phyloP scores from a whole-genome alignment of 805 yeast genomes.

The Saturnispora hagleri region DNA sequence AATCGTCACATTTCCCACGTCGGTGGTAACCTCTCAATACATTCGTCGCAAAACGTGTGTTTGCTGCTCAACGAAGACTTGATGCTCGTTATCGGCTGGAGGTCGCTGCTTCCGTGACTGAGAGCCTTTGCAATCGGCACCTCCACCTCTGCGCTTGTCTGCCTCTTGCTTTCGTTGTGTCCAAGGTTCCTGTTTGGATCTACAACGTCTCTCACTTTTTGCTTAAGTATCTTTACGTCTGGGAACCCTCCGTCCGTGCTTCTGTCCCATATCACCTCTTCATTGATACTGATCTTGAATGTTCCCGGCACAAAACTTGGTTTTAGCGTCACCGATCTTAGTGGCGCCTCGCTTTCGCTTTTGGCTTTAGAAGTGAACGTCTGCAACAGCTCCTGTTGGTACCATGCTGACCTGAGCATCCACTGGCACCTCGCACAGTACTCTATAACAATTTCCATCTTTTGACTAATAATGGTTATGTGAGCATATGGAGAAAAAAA shows the following conservation, averaged over 20 bases:
- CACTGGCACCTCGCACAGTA: conserved; percentile 83
- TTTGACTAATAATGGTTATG: not conserved
- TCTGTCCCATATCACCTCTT: conserved; percentile 51
- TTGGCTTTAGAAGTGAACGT: conserved; percentile 42
- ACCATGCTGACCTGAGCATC: conserved; percentile 86
- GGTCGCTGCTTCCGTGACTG: conserved; percentile 3
- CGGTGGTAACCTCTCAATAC: conserved; percentile 21
- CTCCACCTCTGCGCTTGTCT: not conserved
- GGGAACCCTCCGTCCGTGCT: conserved; percentile 67
- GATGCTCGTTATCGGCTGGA: conserved; percentile 10
- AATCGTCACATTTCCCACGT: conserved; percentile 23
- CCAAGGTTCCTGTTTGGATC: conserved; percentile 49
- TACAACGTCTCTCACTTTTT: conserved; percentile 49
- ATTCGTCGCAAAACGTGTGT: conserved; percentile 19
- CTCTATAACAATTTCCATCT: conserved; percentile 46
- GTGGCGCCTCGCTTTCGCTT: not conserved
- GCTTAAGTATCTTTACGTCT: conserved; percentile 71
- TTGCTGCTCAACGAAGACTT: not conserved
- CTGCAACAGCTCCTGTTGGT: conserved; percentile 72
- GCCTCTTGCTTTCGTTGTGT: conserved; percentile 42
- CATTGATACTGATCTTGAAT: conserved; percentile 40
- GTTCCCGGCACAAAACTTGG: conserved; percentile 37
- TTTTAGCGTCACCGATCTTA: not conserved
- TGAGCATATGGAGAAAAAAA: not conserved
- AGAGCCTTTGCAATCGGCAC: not conserved